Evolutionary conservation across 2,329 filamentous ascomycete species (phyloP).

Genomic region (Aspergillus jensenii): DNA sequence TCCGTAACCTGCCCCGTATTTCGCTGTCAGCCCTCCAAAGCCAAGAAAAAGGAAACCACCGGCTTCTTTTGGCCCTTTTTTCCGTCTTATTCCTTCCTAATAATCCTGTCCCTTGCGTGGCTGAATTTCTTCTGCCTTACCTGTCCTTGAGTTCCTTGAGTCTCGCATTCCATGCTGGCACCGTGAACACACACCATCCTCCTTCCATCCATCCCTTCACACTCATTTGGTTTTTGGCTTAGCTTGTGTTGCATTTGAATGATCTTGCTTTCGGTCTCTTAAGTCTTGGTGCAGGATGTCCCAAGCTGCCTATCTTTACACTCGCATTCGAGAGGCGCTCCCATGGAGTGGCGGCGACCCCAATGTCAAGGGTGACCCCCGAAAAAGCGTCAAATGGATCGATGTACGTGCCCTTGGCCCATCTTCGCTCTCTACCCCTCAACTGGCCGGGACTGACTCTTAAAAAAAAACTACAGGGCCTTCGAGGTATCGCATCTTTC

Average conservation of each 20-base stretch:
- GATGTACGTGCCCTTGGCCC: conserved; percentile 48
- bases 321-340: conserved; percentile 20
- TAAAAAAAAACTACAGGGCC: conserved; percentile 37
- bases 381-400: conserved; percentile 56
- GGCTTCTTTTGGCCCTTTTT: neutral
- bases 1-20: neutral
- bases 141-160: neutral
- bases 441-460: neutral
- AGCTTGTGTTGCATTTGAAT: conserved; percentile 2
- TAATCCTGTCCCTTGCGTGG: neutral
- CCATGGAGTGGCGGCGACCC: conserved; percentile 25
- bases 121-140: neutral
- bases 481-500: conserved; percentile 55
- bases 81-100: neutral
- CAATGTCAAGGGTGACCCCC: conserved; percentile 31
- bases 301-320: conserved; percentile 19
- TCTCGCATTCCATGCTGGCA: neutral
- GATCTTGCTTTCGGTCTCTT: conserved; percentile 2
- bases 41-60: neutral
- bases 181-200: neutral
- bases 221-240: conserved; percentile 5
- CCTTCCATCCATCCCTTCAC: conserved; percentile 1
- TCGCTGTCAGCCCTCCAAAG: neutral
- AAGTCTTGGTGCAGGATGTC: conserved; percentile 12
- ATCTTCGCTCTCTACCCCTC: neutral